Percentiles rank a stretch among this genome's conserved stretches.
Conservation (phyloP, 192 early-diverging fungal genomes). For the Backusella australiensis region DNA sequence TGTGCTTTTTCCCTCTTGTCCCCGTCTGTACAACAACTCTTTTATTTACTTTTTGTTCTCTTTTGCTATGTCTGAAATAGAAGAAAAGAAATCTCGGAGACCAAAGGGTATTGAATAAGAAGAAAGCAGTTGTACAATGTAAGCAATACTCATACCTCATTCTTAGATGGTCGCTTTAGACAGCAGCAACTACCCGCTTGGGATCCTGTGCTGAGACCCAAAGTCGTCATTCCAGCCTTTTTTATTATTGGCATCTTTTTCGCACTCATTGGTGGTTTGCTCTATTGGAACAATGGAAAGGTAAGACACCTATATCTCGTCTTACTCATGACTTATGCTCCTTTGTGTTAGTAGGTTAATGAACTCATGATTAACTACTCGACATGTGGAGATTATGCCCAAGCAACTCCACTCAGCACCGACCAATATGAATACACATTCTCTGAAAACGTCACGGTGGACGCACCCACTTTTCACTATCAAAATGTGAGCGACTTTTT, state of each 20-base stretch:
- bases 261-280: slow-evolving; percentile 86
- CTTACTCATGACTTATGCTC: background rate
- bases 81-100: slow-evolving; percentile 23
- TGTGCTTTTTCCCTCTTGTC: too few species aligned
- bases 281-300: slow-evolving; percentile 69
- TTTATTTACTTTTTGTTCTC: background rate
- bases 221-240: slow-evolving; percentile 90
- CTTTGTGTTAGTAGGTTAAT: slow-evolving; percentile 35
- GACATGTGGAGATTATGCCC: slow-evolving; percentile 28
- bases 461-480: slow-evolving; percentile 23
- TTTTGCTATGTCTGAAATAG: background rate
- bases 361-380: slow-evolving; percentile 52
- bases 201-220: slow-evolving; percentile 98
- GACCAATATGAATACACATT: slow-evolving; percentile 12
- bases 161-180: slow-evolving; percentile 86
- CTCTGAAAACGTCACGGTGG: slow-evolving; percentile 2
- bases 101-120: slow-evolving; percentile 12
- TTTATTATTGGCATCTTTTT: slow-evolving; percentile 93
- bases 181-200: slow-evolving; percentile 96
- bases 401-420: background rate
- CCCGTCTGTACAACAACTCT: background rate
- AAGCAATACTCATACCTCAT: too few species aligned
- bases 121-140: background rate
- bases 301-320: background rate
- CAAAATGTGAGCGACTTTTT: slow-evolving; percentile 14